Conservation (phyloP, 805 yeast species). For the Nakazawaea populi region DNA sequence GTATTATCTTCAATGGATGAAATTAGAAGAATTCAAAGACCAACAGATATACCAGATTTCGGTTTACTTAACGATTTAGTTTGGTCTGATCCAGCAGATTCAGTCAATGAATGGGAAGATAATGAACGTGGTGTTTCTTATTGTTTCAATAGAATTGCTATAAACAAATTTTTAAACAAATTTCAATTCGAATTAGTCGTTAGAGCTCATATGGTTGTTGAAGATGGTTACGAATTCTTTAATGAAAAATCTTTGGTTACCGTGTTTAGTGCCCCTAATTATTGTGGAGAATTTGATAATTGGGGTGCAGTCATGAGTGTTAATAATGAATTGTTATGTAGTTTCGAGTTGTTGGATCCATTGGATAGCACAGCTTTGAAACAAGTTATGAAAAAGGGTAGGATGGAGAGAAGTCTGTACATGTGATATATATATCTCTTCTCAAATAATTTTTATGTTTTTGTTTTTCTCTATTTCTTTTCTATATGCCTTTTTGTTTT, state of each 20-base stretch:
- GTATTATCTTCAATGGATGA: constrained; percentile 70
- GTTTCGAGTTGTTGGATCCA: constrained; percentile 91
- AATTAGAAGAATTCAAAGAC: constrained; percentile 67
- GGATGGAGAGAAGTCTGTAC: constrained; percentile 61
- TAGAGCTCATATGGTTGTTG: constrained; percentile 86
- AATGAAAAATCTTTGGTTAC: constrained; percentile 68
- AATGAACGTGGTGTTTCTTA: constrained; percentile 81
- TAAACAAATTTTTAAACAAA: constrained; percentile 66
- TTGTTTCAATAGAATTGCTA: constrained; percentile 74
- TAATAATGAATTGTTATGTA: constrained; percentile 84
- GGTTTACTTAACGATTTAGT: constrained; percentile 72
- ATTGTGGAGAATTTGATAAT: constrained; percentile 81
- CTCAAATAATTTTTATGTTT: too few relatives aligned
- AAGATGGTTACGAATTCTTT: constrained; percentile 74
- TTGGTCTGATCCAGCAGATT: constrained; percentile 85
- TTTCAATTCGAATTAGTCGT: constrained; percentile 79
- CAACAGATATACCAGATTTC: constrained; percentile 83
- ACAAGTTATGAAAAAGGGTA: constrained; percentile 92
- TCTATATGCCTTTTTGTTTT: too few relatives aligned
- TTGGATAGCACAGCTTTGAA: constrained; percentile 88
- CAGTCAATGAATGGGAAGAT: constrained; percentile 81
- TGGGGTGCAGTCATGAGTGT: constrained; percentile 99
- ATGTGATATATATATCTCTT: constrained; percentile 1
- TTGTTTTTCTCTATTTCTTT: too few relatives aligned
- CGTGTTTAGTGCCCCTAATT: constrained; percentile 71